These are phyloP conservation scores for Clarkia xantiana DNA, from an alignment of 345 rosid species.

Conservation along the genomic window DNA sequence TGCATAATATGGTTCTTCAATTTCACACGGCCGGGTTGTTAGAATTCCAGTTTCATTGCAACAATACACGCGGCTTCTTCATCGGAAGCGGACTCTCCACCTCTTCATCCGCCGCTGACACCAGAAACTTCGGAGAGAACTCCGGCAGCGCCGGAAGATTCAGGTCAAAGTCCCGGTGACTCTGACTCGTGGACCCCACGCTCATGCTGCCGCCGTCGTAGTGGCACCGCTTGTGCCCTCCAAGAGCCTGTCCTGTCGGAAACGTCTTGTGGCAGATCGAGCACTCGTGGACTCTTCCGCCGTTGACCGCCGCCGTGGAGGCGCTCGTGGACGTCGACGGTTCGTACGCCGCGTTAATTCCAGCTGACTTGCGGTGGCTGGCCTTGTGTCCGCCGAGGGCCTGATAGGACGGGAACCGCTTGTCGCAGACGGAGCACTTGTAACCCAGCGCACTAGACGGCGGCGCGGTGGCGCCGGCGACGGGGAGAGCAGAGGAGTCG, in stretches of 20 bases:
- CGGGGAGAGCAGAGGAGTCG: not conserved
- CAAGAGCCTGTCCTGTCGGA: conserved; percentile 25
- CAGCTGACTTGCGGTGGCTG: conserved; percentile 12
- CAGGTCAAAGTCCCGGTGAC: conserved; percentile 14
- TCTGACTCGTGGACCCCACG: conserved; percentile 10
- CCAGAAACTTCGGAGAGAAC: conserved; percentile 7
- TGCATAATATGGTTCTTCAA: not conserved
- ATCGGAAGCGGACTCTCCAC: conserved; percentile 19
- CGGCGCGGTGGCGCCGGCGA: not conserved
- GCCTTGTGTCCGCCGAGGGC: conserved; percentile 21
- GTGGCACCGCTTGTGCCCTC: conserved; percentile 28
- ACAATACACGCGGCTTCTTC: conserved; percentile 10
- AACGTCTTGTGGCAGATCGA: conserved; percentile 7
- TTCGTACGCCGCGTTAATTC: conserved; percentile 2
- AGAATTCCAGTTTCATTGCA: not conserved
- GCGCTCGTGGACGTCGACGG: conserved; percentile 9
- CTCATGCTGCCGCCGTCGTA: conserved; percentile 10
- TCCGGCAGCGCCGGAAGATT: conserved; percentile 22
- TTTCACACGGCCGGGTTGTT: not conserved
- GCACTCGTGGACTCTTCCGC: conserved; percentile 12
- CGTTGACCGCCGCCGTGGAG: conserved; percentile 13
- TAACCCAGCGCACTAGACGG: not conserved
- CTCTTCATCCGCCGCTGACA: conserved; percentile 17
- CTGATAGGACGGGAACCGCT: conserved; percentile 14
- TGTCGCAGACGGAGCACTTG: conserved; percentile 16